Base-by-base conservation (phyloP, 208 protist genomes). In the Leishmania martiniquensis region DNA sequence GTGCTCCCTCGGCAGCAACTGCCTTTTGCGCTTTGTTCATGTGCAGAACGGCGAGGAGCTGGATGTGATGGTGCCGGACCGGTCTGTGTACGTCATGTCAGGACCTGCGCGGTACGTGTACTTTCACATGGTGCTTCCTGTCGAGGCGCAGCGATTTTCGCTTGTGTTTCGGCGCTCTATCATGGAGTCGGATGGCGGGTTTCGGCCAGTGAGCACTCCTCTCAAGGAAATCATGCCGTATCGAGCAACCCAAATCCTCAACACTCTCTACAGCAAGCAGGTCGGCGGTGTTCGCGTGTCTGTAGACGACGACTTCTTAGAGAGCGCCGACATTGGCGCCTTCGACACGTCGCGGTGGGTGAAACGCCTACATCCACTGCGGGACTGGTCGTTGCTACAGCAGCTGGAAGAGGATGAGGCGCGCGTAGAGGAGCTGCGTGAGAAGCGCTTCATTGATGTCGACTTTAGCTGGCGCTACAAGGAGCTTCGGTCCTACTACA, bases 111-210 rank as follows among this genome's bases (percentile, higher is more conserved):
- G 93, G 12, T 97, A 96, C 77, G 89, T 97, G 7, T 97, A 97
- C 75, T 96, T 97, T 76, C 93, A 97, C 85, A 97, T 97, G 93
- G 89, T 97, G 49, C 84, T 96, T 22, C 93, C 93, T 22, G 89
- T 96, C 5, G 91, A 97, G 76, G 83, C 85, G 34, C 93, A 95
- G 85, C 91, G 93, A 25, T 93, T 96, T 73, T 95, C 89, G 49
- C 89, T 97, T 42, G 93, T 97, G 47, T 92, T 97, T 67, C 89
- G 93, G 3, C 83, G 92, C 57, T 96, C 92, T 54, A 97, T 97
- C 85, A 82, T 97, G 60, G 92, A 95, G 85, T 96, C 92, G 4
- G 89, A 95, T 80, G 91, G 91, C 62, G 88, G 91, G 47, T 97
- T 96, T 78, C 83, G 91, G 17, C 86, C 90, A 2, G 86, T 97